A percentile compares a stretch with the other conserved stretches of the same genome.
Evolutionary conservation across 179 eudicot species (phyloP).

Genomic region (Patellifolia procumbens): DNA sequence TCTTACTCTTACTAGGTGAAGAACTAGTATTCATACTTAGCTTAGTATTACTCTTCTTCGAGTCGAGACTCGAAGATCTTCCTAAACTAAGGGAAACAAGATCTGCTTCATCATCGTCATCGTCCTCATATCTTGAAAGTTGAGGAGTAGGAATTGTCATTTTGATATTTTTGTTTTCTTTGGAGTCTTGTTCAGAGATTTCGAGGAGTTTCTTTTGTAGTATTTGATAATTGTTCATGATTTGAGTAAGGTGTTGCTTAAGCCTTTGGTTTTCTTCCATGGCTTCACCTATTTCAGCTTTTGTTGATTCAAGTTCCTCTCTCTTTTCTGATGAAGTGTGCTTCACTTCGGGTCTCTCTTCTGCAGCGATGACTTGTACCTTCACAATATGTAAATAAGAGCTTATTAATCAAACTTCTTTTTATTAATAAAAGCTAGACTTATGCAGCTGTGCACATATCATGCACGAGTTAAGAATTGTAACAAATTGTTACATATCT

Average conservation of each 20-base stretch:
- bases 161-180: conserved; percentile 18
- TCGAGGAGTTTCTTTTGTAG: conserved; percentile 56
- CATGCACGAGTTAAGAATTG: too few relatives aligned
- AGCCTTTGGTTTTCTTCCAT: conserved; percentile 74
- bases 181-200: conserved; percentile 35
- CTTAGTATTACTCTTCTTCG: conserved; percentile 14
- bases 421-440: too few relatives aligned
- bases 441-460: too few relatives aligned
- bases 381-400: neutral
- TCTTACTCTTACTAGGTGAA: neutral
- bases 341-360: neutral
- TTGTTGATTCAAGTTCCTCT: conserved; percentile 52
- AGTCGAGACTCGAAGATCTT: conserved; percentile 39
- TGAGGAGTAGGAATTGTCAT: neutral
- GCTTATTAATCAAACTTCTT: too few relatives aligned
- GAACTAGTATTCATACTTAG: conserved; percentile 20
- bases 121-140: neutral
- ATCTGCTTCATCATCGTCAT: conserved; percentile 33
- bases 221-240: conserved; percentile 56
- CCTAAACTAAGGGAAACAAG: conserved; percentile 73
- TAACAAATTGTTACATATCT: too few relatives aligned
- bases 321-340: conserved; percentile 26
- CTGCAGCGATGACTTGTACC: neutral
- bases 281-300: conserved; percentile 65
- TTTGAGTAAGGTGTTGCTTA: conserved; percentile 41